Conservation (phyloP, 345 rosid species). For the Lepidium aucheri region DNA sequence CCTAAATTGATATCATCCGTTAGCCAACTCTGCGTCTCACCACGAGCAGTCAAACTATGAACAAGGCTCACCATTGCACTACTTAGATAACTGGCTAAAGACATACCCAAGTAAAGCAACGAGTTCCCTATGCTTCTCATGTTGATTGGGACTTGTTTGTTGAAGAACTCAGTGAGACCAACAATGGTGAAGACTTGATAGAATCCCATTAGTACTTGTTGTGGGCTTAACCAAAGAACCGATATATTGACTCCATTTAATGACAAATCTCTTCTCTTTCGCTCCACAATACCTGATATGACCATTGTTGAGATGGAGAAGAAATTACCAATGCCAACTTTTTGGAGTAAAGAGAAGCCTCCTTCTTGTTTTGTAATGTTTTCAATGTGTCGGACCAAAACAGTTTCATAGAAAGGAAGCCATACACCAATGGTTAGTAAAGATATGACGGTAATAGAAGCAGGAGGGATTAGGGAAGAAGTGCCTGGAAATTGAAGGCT, state of each 20-base stretch:
- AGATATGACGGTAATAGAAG: constrained; percentile 31
- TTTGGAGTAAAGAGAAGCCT: constrained; percentile 53
- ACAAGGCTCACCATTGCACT: constrained; percentile 29
- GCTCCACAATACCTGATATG: constrained; percentile 41
- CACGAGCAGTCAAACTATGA: constrained; percentile 32
- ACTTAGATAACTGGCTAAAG: constrained; percentile 38
- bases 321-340: constrained; percentile 45
- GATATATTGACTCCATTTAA: constrained; percentile 29
- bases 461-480: constrained; percentile 37
- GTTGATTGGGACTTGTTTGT: constrained; percentile 49
- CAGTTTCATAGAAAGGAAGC: constrained; percentile 38
- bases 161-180: constrained; percentile 60
- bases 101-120: constrained; percentile 17
- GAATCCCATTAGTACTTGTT: constrained; percentile 47
- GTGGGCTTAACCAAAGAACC: constrained; percentile 52
- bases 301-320: constrained; percentile 44
- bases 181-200: constrained; percentile 49
- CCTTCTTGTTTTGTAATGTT: constrained; percentile 30
- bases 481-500: constrained; percentile 33
- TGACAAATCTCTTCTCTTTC: constrained; percentile 28
- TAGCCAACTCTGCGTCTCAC: constrained; percentile 43
- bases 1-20: constrained; percentile 39
- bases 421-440: constrained; percentile 27
- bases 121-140: constrained; percentile 58
- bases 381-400: constrained; percentile 25